Conservation (phyloP, 441 rosid genomes). For the Lepidium campestre region DNA sequence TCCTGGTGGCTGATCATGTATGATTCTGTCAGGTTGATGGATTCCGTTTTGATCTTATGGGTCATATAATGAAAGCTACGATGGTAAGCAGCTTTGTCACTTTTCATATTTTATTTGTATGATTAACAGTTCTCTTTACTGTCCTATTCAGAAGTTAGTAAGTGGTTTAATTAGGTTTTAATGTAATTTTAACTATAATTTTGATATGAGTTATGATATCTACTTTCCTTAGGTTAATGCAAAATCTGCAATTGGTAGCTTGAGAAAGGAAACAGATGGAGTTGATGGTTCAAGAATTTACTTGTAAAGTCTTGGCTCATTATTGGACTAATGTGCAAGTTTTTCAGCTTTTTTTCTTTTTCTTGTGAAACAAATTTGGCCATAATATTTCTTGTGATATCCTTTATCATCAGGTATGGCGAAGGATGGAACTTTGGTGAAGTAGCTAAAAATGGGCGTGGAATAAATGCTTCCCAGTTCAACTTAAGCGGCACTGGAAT, state of each 20-base stretch:
- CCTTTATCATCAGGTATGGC: slow-evolving; percentile 58
- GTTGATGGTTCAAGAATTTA: slow-evolving; percentile 84
- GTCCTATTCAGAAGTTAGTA: neutral
- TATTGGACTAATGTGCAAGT: neutral
- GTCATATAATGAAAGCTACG: slow-evolving; percentile 86
- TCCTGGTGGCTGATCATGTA: slow-evolving; percentile 19
- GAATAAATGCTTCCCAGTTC: slow-evolving; percentile 83
- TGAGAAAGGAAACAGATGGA: slow-evolving; percentile 73
- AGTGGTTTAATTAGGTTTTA: neutral
- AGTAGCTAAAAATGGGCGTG: slow-evolving; percentile 94
- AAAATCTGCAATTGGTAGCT: slow-evolving; percentile 55
- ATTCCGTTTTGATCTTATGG: slow-evolving; percentile 96
- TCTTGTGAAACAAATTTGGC: neutral
- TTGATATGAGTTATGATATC: neutral
- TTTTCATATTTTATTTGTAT: neutral
- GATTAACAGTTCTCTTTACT: neutral
- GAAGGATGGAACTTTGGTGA: slow-evolving; percentile 99
- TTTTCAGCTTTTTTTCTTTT: neutral
- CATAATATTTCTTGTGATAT: neutral
- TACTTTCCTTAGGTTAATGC: slow-evolving; percentile 61
- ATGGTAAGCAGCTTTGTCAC: slow-evolving; percentile 53
- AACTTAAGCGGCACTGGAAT: slow-evolving; percentile 83
- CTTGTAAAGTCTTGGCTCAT: slow-evolving; percentile 44
- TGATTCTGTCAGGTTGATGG: slow-evolving; percentile 79
- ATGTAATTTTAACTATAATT: neutral